These are phyloP conservation scores for Nakazawaea wyomingensis DNA, from an alignment of 805 yeast species.

Conservation along the genomic window DNA sequence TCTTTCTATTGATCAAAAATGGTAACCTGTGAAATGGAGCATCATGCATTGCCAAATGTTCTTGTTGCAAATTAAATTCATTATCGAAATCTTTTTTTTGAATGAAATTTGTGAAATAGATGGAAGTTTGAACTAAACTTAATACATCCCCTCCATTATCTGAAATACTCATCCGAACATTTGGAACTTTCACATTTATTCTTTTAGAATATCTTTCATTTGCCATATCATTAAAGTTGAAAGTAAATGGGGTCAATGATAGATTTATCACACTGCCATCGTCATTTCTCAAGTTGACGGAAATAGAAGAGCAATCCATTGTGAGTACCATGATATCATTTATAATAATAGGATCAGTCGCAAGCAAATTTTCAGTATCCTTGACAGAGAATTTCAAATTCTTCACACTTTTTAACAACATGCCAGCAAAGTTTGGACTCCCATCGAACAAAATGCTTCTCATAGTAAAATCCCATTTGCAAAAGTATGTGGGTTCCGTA, in stretches of 20 bases:
- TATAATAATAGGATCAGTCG: slow-evolving; percentile 47
- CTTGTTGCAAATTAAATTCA: slow-evolving; percentile 50
- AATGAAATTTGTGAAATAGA: slow-evolving; percentile 54
- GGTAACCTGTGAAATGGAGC: slow-evolving; percentile 79
- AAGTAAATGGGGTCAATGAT: slow-evolving; percentile 21
- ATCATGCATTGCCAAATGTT: slow-evolving; percentile 67
- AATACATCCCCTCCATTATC: slow-evolving; percentile 16
- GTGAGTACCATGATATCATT: slow-evolving; percentile 68
- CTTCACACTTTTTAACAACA: slow-evolving; percentile 34
- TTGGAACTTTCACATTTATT: slow-evolving; percentile 45
- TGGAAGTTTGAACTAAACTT: slow-evolving; percentile 42
- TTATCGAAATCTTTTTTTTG: slow-evolving; percentile 44
- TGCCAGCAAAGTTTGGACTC: slow-evolving; percentile 37
- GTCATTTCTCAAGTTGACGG: slow-evolving; percentile 34
- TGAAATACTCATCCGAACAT: slow-evolving; percentile 30
- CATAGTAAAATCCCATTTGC: slow-evolving; percentile 82
- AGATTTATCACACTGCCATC: slow-evolving; percentile 22
- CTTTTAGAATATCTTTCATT: slow-evolving; percentile 59
- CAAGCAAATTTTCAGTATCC: slow-evolving; percentile 74
- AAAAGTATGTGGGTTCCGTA: slow-evolving; percentile 76
- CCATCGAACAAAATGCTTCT: slow-evolving; percentile 54
- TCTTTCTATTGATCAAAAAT: slow-evolving; percentile 53
- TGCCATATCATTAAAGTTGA: slow-evolving; percentile 64
- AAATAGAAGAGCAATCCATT: slow-evolving; percentile 45
- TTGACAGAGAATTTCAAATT: slow-evolving; percentile 58